These are phyloP conservation scores for Mycena indigotica DNA, from an alignment of 768 basidiomycete species.

Conservation along the genomic window DNA sequence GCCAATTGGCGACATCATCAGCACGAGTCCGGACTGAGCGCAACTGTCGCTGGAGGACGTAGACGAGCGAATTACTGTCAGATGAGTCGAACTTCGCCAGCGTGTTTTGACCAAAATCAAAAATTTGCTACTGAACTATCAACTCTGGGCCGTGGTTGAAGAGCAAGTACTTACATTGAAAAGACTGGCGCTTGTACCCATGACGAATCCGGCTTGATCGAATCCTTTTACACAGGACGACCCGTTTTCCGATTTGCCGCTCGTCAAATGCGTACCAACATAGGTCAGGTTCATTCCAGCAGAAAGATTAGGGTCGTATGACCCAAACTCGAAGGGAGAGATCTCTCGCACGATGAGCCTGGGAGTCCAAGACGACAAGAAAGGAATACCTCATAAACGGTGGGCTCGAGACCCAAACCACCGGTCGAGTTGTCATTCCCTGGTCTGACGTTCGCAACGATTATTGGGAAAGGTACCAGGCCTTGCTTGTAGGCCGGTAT, in stretches of 20 bases:
- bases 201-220: constrained; percentile 73
- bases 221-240: constrained; percentile 73
- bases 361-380: neutral
- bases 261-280: constrained; percentile 63
- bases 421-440: constrained; percentile 46
- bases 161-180: constrained; percentile 54
- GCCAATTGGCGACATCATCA: constrained; percentile 71
- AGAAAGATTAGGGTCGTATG: constrained; percentile 72
- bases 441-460: constrained; percentile 58
- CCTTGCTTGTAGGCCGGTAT: constrained; percentile 53
- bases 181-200: constrained; percentile 72
- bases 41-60: constrained; percentile 51
- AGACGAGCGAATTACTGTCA: constrained; percentile 45
- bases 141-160: neutral
- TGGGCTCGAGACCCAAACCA: constrained; percentile 40
- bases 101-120: constrained; percentile 47
- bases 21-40: constrained; percentile 50
- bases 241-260: constrained; percentile 55
- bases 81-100: constrained; percentile 40
- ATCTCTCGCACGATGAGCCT: no score
- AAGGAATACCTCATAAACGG: constrained; percentile 59
- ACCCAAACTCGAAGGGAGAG: constrained; percentile 68
- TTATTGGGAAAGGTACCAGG: constrained; percentile 66
- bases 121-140: constrained; percentile 41
- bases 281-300: constrained; percentile 66